Evolutionary conservation across 768 basidiomycete species (phyloP).

Genomic region (Clavaria fumosa): DNA sequence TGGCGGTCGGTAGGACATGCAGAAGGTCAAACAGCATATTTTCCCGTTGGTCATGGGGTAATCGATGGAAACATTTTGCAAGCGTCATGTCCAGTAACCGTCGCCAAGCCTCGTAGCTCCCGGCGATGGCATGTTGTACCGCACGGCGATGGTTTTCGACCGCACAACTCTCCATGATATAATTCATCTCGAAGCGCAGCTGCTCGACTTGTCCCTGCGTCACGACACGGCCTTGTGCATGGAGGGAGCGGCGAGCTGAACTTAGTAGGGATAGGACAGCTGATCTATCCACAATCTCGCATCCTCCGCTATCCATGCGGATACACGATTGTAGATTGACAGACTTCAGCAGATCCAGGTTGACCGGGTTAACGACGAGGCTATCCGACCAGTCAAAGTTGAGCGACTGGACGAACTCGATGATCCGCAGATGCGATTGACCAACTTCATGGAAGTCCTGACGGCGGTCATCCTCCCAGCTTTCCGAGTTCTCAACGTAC

Average conservation of each 20-base stretch:
- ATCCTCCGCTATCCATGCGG: constrained; percentile 52
- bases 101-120: constrained; percentile 74
- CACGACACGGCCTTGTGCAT: constrained; percentile 51
- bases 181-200: constrained; percentile 50
- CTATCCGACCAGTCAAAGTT: constrained; percentile 83
- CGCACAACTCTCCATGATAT: constrained; percentile 71
- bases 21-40: constrained; percentile 84
- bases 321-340: constrained; percentile 60
- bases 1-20: constrained; percentile 57
- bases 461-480: constrained; percentile 34
- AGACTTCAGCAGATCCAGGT: constrained; percentile 47
- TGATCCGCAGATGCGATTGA: constrained; percentile 71
- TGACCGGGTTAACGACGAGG: constrained; percentile 37
- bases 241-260: constrained; percentile 40
- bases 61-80: constrained; percentile 70
- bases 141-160: constrained; percentile 81
- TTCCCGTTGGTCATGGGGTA: constrained; percentile 73
- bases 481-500: constrained; percentile 22
- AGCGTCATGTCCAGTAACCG: constrained; percentile 72
- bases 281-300: constrained; percentile 67
- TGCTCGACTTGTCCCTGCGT: constrained; percentile 49
- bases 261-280: constrained; percentile 59
- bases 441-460: constrained; percentile 56
- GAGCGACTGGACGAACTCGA: constrained; percentile 78
- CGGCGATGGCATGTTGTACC: constrained; percentile 52